phyloP scores from a whole-genome alignment of 257 asterid species.

The Przewalskia tangutica region DNA sequence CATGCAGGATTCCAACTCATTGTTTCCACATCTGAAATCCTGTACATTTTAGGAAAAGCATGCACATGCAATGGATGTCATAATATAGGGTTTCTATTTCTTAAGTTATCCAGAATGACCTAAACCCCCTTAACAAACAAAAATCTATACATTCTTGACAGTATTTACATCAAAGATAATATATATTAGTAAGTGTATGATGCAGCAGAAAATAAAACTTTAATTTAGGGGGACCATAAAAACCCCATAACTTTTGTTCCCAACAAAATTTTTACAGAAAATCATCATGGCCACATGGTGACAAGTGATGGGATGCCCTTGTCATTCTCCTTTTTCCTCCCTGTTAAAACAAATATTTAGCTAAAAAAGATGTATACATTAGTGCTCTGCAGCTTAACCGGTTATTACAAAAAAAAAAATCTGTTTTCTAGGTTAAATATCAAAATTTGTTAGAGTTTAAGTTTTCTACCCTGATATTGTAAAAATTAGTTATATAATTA shows the following conservation, averaged over 20 bases:
- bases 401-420: no score
- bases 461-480: no score
- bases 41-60: neutral
- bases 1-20: neutral
- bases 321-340: conserved; percentile 16
- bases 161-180: conserved; percentile 11
- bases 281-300: conserved; percentile 29
- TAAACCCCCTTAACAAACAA: neutral
- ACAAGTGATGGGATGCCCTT: conserved; percentile 53
- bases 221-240: conserved; percentile 22
- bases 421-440: no score
- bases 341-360: no score
- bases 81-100: neutral
- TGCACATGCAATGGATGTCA: conserved; percentile 22
- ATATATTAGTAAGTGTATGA: conserved; percentile 6
- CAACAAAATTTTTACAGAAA: neutral
- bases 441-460: no score
- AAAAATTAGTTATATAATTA: no score
- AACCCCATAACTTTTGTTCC: conserved; percentile 24
- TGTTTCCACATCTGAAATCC: neutral
- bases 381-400: no score
- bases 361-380: no score
- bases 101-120: conserved; percentile 9
- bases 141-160: neutral
- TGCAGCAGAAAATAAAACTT: conserved; percentile 1